These are phyloP conservation scores for Pleurotus platypus DNA, from an alignment of 768 basidiomycete genomes.

Conservation along the genomic window DNA sequence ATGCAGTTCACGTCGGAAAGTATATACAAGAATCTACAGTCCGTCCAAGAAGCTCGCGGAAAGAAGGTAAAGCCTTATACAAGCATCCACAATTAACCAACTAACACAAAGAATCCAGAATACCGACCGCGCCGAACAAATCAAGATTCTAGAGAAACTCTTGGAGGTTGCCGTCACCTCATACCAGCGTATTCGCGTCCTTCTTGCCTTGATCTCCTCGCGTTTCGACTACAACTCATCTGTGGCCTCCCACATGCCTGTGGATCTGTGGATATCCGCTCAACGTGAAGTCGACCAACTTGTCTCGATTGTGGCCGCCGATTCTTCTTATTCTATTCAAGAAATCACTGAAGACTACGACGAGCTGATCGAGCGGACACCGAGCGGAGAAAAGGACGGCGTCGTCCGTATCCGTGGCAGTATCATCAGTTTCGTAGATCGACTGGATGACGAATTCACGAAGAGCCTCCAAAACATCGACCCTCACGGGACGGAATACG, in stretches of 20 bases:
- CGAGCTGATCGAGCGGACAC: conserved; percentile 79
- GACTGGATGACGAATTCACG: conserved; percentile 97
- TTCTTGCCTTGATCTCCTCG: conserved; percentile 89
- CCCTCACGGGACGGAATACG: conserved; percentile 98
- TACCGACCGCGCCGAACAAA: conserved; percentile 94
- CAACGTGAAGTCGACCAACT: conserved; percentile 88
- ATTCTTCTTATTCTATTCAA: conserved; percentile 80
- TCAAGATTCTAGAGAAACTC: conserved; percentile 83
- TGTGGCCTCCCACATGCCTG: conserved; percentile 82
- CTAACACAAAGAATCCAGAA: conserved; percentile 53
- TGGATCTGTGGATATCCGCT: conserved; percentile 86
- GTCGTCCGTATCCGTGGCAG: conserved; percentile 89
- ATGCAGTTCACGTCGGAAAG: conserved; percentile 79
- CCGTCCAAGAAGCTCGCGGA: conserved; percentile 90
- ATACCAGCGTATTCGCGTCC: conserved; percentile 92
- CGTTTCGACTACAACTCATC: conserved; percentile 97
- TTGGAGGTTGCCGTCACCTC: conserved; percentile 81
- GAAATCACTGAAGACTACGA: conserved; percentile 89
- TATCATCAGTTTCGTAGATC: conserved; percentile 94
- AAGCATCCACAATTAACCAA: not conserved
- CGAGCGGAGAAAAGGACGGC: conserved; percentile 65
- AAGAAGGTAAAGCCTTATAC: conserved; percentile 65
- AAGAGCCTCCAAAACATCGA: conserved; percentile 97
- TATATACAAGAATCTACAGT: conserved; percentile 90
- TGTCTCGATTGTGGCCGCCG: conserved; percentile 69